Evolutionary conservation across 2,329 filamentous ascomycete species (phyloP).

Genomic region (Sporothrix luriei): DNA sequence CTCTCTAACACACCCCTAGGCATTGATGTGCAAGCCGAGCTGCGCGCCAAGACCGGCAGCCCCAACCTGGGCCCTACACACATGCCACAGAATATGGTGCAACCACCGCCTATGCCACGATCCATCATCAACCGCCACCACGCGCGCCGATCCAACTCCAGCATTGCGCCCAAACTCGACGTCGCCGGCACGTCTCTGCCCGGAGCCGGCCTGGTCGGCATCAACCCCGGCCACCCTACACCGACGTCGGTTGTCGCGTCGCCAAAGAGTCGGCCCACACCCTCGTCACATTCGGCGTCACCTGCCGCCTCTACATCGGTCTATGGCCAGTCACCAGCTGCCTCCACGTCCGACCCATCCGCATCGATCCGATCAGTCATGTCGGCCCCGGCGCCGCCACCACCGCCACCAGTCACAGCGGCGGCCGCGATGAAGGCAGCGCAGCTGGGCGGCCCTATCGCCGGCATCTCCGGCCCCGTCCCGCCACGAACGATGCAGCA

Average conservation of each 20-base stretch:
- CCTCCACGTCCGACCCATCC: constrained; percentile 52
- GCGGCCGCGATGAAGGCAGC: constrained; percentile 45
- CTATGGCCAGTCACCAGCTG: constrained; percentile 47
- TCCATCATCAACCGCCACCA: constrained; percentile 80
- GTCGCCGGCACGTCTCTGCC: constrained; percentile 53
- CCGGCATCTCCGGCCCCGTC: constrained; percentile 32
- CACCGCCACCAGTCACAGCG: constrained; percentile 28
- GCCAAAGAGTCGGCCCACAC: constrained; percentile 77
- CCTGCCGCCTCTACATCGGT: constrained; percentile 54
- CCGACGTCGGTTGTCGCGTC: constrained; percentile 59
- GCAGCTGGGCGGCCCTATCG: constrained; percentile 37
- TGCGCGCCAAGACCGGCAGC: constrained; percentile 88
- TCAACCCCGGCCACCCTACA: constrained; percentile 36
- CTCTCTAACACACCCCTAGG: constrained; percentile 53
- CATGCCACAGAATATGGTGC: constrained; percentile 68
- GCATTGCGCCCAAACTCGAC: constrained; percentile 74
- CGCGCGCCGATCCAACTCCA: constrained; percentile 69
- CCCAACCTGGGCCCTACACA: constrained; percentile 73
- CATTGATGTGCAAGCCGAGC: constrained; percentile 95
- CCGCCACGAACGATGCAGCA: constrained; percentile 38
- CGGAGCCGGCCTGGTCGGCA: constrained; percentile 43
- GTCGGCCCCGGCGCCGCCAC: constrained; percentile 40
- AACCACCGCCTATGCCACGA: constrained; percentile 75
- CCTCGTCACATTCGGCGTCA: constrained; percentile 71
- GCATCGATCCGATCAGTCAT: constrained; percentile 46